Evolutionary conservation across 139 green algal species (phyloP).

Genomic region (Chlamydomonas incerta): DNA sequence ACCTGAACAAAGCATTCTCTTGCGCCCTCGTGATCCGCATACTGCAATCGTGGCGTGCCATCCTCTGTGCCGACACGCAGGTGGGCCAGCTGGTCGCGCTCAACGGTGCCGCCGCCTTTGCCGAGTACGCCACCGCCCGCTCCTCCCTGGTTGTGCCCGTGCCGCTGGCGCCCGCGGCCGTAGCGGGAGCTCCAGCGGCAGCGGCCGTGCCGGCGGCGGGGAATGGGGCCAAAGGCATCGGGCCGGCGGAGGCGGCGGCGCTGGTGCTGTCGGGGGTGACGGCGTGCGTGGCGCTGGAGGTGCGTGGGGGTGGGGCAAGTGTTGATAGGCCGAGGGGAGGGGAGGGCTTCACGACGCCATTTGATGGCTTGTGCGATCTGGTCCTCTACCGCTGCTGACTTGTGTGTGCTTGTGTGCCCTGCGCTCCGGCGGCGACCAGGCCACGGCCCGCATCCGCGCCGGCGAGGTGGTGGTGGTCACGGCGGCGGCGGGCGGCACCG

Average conservation of each 20-base stretch:
- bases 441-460: constrained; percentile 41
- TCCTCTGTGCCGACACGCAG: constrained; percentile 1
- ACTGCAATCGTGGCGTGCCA: too few relatives aligned
- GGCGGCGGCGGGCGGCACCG: constrained; percentile 74
- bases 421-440: too few relatives aligned
- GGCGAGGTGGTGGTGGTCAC: constrained; percentile 73
- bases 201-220: constrained; percentile 35
- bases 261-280: constrained; percentile 66
- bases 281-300: constrained; percentile 63
- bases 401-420: too few relatives aligned
- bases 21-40: too few relatives aligned
- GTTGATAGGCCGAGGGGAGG: too few relatives aligned
- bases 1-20: too few relatives aligned
- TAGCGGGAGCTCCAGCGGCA: too few relatives aligned
- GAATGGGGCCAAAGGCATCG: constrained; percentile 2
- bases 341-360: too few relatives aligned
- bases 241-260: constrained; percentile 50
- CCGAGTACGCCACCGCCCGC: constrained; percentile 59
- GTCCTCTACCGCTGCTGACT: too few relatives aligned
- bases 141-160: neutral
- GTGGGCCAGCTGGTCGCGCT: constrained; percentile 65
- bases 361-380: too few relatives aligned
- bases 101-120: constrained; percentile 57
- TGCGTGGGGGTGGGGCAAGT: too few relatives aligned
- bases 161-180: constrained; percentile 41